Conservation (phyloP, 371 early-diverging fungal genomes). For the Mortierella sp. region DNA sequence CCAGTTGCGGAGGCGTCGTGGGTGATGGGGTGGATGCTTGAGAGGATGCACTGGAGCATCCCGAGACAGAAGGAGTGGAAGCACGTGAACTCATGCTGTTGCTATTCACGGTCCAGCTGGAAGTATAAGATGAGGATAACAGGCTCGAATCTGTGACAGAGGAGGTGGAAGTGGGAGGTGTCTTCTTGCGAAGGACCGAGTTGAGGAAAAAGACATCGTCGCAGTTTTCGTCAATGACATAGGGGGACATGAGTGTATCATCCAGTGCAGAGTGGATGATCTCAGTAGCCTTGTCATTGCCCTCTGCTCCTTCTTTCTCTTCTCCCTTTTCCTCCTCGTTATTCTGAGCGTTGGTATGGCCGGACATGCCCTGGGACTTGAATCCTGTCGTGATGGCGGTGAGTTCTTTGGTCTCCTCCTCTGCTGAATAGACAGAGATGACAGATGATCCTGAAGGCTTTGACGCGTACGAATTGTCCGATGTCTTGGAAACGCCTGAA, state of each 20-base stretch:
- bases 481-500: conserved; percentile 18
- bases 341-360: background rate
- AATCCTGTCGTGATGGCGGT: background rate
- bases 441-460: conserved; percentile 19
- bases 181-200: conserved; percentile 43
- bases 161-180: background rate
- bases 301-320: background rate
- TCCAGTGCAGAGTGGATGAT: background rate
- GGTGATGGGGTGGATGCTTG: conserved; percentile 36
- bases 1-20: conserved; percentile 23
- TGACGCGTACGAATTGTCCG: conserved; percentile 16
- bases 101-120: conserved; percentile 17
- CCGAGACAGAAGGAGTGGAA: conserved; percentile 23
- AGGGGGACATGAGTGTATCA: conserved; percentile 31
- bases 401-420: background rate
- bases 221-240: conserved; percentile 41
- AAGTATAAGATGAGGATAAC: conserved; percentile 16
- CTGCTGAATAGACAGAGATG: conserved; percentile 1
- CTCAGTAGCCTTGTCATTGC: background rate
- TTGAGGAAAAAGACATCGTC: conserved; percentile 49
- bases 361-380: background rate
- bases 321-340: conserved; percentile 6
- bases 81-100: conserved; percentile 19
- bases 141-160: background rate
- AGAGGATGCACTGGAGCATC: conserved; percentile 30